These are phyloP conservation scores for Trichoderma aggressivum DNA, from an alignment of 2,329 filamentous ascomycete species.

Conservation along the genomic window DNA sequence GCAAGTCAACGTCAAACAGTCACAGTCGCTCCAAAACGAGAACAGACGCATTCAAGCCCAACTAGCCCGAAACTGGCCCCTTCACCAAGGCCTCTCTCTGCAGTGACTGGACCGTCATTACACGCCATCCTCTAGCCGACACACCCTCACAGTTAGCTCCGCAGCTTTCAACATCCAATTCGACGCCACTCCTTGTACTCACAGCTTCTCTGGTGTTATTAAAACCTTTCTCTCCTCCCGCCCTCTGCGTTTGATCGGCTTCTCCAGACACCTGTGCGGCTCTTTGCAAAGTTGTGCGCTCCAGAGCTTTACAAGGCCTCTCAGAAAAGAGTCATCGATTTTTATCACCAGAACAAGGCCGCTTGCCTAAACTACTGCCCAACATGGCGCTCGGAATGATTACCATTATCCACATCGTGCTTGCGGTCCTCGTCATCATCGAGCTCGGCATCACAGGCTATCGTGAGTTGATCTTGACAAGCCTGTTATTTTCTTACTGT, in stretches of 20 bases:
- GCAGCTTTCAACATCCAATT: conserved; percentile 7
- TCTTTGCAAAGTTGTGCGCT: not conserved
- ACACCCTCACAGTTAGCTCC: conserved; percentile 3
- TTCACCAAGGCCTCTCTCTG: not conserved
- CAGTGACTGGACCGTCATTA: conserved; percentile 16
- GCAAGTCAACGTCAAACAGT: not conserved
- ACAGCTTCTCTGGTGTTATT: not conserved
- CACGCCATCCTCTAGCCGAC: conserved; percentile 12
- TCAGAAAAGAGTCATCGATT: not conserved
- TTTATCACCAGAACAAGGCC: not conserved
- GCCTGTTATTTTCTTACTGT: too few species aligned
- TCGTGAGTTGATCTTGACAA: conserved; percentile 45
- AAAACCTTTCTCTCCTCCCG: not conserved
- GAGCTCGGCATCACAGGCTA: conserved; percentile 74
- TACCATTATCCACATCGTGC: conserved; percentile 62
- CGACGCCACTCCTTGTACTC: conserved; percentile 1
- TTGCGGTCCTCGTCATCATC: conserved; percentile 67
- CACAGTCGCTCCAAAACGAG: not conserved
- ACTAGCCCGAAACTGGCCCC: conserved; percentile 9
- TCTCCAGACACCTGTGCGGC: not conserved
- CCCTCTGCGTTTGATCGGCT: not conserved
- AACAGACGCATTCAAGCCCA: conserved; percentile 12
- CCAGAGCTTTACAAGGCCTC: not conserved
- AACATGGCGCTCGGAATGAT: conserved; percentile 54
- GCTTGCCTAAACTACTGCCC: conserved; percentile 11